Evolutionary conservation across 1,284 basidiomycete genomes (phyloP).

Genomic region (Dichomitus squalens): DNA sequence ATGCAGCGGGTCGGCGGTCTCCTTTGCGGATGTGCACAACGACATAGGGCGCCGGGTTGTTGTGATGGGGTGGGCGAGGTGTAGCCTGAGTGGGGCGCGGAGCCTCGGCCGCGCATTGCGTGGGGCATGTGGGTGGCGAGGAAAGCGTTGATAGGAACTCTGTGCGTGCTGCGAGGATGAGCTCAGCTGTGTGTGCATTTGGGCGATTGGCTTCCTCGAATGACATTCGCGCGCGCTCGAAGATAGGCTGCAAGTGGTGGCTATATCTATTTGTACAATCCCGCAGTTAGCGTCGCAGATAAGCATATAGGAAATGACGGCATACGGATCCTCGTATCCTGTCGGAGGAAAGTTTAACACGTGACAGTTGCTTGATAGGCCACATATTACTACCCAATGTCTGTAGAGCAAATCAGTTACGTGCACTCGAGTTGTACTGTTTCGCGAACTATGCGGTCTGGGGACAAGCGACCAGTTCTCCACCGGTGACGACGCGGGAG

Average conservation of each 20-base stretch:
- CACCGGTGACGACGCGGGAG: neutral
- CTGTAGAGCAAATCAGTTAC: slow-evolving; percentile 36
- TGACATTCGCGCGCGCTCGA: slow-evolving; percentile 46
- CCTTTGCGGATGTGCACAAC: slow-evolving; percentile 63
- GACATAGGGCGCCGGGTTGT: slow-evolving; percentile 42
- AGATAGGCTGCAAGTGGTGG: slow-evolving; percentile 56
- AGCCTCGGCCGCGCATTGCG: slow-evolving; percentile 8
- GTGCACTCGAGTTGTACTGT: neutral
- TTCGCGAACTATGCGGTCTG: slow-evolving; percentile 53
- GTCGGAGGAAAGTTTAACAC: slow-evolving; percentile 33
- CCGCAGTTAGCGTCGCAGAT: neutral
- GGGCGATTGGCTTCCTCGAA: slow-evolving; percentile 56
- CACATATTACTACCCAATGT: slow-evolving; percentile 55
- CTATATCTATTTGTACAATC: slow-evolving; percentile 44
- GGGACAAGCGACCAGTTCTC: slow-evolving; percentile 76
- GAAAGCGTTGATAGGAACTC: slow-evolving; percentile 45
- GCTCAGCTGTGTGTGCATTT: slow-evolving; percentile 43
- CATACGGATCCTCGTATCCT: slow-evolving; percentile 64
- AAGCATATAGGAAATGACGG: slow-evolving; percentile 4
- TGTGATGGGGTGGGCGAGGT: slow-evolving; percentile 10
- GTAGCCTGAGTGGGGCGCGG: neutral
- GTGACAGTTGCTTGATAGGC: neutral
- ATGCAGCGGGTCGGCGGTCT: slow-evolving; percentile 51
- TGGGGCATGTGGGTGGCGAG: slow-evolving; percentile 2
- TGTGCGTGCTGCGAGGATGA: slow-evolving; percentile 52